These are phyloP conservation scores for Citrullus amarus DNA, from an alignment of 306 rosid genomes.

Conservation along the genomic window DNA sequence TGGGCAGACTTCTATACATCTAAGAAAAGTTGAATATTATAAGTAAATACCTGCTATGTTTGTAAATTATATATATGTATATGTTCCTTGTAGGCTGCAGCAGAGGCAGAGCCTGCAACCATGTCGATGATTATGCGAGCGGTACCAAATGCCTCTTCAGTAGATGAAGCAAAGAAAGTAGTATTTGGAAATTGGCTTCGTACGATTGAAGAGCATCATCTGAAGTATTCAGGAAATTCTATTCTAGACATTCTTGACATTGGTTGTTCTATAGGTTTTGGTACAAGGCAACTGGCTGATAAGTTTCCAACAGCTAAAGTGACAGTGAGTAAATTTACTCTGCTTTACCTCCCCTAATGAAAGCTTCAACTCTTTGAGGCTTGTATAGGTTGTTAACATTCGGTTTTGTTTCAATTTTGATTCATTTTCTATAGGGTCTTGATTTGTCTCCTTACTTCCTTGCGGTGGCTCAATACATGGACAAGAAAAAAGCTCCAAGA, in stretches of 20 bases:
- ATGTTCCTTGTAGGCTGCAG: conserved; percentile 45
- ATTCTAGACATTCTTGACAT: conserved; percentile 41
- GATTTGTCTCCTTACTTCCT: conserved; percentile 66
- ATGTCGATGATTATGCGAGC: conserved; percentile 44
- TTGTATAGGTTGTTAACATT: background rate
- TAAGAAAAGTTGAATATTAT: background rate
- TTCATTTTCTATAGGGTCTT: conserved; percentile 36
- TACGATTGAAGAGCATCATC: conserved; percentile 44
- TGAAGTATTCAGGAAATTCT: conserved; percentile 27
- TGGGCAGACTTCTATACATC: background rate
- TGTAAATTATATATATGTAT: background rate
- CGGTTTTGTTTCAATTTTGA: background rate
- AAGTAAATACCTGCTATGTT: background rate
- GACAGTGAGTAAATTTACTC: conserved; percentile 23
- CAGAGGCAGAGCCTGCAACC: conserved; percentile 65
- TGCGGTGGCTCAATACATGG: conserved; percentile 51
- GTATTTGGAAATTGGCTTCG: conserved; percentile 44
- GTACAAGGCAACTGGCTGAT: conserved; percentile 47
- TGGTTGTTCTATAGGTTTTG: conserved; percentile 51
- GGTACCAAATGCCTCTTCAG: conserved; percentile 35
- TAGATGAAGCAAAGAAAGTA: conserved; percentile 36
- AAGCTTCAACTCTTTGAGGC: background rate
- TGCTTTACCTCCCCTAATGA: background rate
- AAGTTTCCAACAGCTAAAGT: conserved; percentile 44
- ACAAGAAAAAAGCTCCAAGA: conserved; percentile 28